These are phyloP conservation scores for Uncinocarpus reesii DNA, from an alignment of 2,329 filamentous ascomycete species.

Conservation along the genomic window DNA sequence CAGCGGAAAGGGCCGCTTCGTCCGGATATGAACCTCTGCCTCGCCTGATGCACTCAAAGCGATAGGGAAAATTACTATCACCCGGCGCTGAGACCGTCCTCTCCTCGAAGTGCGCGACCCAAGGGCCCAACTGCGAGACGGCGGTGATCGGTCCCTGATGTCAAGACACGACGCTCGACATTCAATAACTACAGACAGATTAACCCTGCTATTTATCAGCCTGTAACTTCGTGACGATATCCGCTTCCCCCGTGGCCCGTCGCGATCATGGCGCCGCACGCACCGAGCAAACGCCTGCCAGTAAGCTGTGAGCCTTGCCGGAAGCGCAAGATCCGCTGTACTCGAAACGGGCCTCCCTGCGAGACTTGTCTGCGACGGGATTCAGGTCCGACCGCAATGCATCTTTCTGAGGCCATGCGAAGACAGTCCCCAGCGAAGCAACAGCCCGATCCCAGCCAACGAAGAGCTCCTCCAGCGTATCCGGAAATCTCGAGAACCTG, in stretches of 20 bases:
- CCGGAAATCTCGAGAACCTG: constrained; percentile 28
- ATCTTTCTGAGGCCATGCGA: constrained; percentile 30
- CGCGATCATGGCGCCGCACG: constrained; percentile 19
- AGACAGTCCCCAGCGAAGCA: constrained; percentile 19
- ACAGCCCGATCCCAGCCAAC: constrained; percentile 21
- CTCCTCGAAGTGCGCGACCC: too few relatives aligned
- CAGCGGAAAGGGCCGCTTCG: too few relatives aligned
- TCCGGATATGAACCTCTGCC: too few relatives aligned
- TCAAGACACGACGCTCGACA: too few relatives aligned
- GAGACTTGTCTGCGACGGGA: constrained; percentile 33
- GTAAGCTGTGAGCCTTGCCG: constrained; percentile 36
- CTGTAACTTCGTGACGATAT: too few relatives aligned
- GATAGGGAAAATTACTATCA: too few relatives aligned
- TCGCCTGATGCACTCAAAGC: too few relatives aligned
- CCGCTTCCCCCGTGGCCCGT: background rate
- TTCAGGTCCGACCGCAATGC: constrained; percentile 29
- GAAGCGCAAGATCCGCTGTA: constrained; percentile 33
- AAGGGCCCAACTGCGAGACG: too few relatives aligned
- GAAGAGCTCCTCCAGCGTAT: constrained; percentile 29
- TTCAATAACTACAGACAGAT: too few relatives aligned
- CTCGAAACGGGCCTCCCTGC: constrained; percentile 32
- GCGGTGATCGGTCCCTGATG: too few relatives aligned
- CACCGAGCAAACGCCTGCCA: constrained; percentile 29
- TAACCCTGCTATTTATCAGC: too few relatives aligned
- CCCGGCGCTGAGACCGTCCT: too few relatives aligned